Evolutionary conservation across 257 asterid genomes (phyloP).

Genomic region (Przewalskia tangutica): DNA sequence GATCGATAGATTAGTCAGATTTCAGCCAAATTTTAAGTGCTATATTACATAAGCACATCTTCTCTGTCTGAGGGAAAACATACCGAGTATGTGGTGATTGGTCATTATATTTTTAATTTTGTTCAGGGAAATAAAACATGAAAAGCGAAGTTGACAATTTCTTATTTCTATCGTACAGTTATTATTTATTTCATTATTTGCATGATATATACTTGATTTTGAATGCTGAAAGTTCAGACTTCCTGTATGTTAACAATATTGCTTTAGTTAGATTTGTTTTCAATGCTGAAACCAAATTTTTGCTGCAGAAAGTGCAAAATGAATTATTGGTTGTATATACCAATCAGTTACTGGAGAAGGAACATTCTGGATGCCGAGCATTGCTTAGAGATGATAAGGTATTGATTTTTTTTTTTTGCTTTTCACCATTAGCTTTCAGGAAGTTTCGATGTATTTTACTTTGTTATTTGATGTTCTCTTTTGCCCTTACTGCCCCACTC

Average conservation of each 20-base stretch:
- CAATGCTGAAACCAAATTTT: neutral
- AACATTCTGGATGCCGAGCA: conserved; percentile 46
- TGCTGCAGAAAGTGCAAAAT: conserved; percentile 27
- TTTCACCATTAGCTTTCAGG: neutral
- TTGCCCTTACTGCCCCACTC: neutral
- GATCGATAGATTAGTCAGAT: no score
- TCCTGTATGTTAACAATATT: neutral
- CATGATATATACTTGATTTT: neutral
- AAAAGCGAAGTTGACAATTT: conserved; percentile 8
- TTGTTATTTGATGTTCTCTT: neutral
- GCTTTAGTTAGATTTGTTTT: neutral
- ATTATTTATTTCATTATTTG: neutral
- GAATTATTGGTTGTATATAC: conserved; percentile 31
- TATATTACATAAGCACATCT: neutral
- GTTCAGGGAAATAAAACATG: conserved; percentile 6
- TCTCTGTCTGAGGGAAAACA: neutral
- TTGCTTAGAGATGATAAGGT: conserved; percentile 54
- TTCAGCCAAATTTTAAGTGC: neutral
- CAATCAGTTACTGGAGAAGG: conserved; percentile 43
- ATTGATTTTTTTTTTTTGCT: neutral
- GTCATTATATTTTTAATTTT: neutral
- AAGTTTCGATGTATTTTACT: neutral
- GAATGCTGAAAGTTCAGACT: neutral
- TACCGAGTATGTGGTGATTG: neutral
- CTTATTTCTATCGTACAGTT: neutral